phyloP scores from a whole-genome alignment of 2,329 filamentous ascomycete species.

The Aspergillus awamori region DNA sequence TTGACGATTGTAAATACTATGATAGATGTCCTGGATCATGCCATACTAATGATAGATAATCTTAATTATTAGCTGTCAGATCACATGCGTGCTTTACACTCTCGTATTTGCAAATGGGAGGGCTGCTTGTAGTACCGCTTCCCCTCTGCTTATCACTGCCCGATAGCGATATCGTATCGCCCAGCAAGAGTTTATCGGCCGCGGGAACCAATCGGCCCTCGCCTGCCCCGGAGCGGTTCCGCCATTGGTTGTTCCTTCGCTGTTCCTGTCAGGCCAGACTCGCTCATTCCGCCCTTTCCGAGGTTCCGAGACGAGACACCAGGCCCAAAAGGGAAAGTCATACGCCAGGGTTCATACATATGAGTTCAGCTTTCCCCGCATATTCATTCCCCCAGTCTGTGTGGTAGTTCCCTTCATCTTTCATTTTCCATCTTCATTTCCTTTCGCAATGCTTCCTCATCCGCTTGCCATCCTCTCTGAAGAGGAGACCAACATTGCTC shows the following conservation, averaged over 20 bases:
- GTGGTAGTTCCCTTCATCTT: not conserved
- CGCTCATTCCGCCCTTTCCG: not conserved
- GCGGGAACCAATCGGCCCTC: not conserved
- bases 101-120: not conserved
- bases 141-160: not conserved
- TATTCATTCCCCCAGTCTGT: not conserved
- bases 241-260: not conserved
- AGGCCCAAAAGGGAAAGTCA: slow-evolving; percentile 1
- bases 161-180: not conserved
- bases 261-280: not conserved
- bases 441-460: slow-evolving; percentile 32
- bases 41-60: slow-evolving; percentile 4
- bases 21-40: slow-evolving; percentile 5
- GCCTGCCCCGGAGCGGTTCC: not conserved
- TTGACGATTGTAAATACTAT: slow-evolving; percentile 10
- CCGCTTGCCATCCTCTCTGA: slow-evolving; percentile 40
- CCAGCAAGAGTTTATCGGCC: not conserved
- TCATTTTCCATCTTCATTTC: not conserved
- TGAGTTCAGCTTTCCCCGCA: slow-evolving; percentile 6
- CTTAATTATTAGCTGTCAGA: not conserved
- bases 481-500: slow-evolving; percentile 38
- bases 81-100: not conserved
- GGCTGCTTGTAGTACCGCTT: not conserved
- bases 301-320: slow-evolving; percentile 11
- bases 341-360: not conserved